A percentile compares a stretch with the other conserved stretches of the same genome.
These are phyloP conservation scores for Fusarium sp. DNA, from an alignment of 2,329 filamentous ascomycete species.

Conservation along the genomic window DNA sequence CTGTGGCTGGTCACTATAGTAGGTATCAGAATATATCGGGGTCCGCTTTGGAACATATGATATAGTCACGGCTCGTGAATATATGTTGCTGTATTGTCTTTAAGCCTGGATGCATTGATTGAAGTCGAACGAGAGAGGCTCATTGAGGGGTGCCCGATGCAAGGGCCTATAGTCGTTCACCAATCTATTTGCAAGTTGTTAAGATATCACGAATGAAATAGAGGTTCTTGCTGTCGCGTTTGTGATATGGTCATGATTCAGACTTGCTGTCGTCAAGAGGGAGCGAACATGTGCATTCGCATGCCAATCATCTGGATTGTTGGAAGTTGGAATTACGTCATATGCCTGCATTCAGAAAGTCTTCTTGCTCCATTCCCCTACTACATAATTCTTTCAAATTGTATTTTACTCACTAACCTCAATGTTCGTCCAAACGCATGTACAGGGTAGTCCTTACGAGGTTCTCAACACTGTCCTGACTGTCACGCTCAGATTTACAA, in stretches of 20 bases:
- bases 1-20: background rate
- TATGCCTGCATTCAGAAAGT: rapidly evolving
- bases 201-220: rapidly evolving
- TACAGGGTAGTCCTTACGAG: background rate
- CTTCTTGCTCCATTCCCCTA: rapidly evolving
- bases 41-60: background rate
- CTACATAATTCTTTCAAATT: rapidly evolving
- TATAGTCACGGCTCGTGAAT: background rate
- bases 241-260: background rate
- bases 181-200: rapidly evolving
- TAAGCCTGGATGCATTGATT: no score
- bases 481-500: background rate
- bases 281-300: background rate
- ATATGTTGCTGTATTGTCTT: no score
- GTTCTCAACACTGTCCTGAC: rapidly evolving
- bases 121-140: no score
- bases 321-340: no score
- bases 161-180: no score
- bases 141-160: no score
- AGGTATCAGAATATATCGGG: background rate
- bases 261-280: rapidly evolving
- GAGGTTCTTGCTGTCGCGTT: background rate
- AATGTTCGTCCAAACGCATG: background rate
- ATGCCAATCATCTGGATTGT: background rate
- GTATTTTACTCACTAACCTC: rapidly evolving